Evolutionary conservation across 2,329 filamentous ascomycete genomes (phyloP), one percentile per base, ranked within the genome.

Genomic region (Sporothrix curviconia): DNA sequence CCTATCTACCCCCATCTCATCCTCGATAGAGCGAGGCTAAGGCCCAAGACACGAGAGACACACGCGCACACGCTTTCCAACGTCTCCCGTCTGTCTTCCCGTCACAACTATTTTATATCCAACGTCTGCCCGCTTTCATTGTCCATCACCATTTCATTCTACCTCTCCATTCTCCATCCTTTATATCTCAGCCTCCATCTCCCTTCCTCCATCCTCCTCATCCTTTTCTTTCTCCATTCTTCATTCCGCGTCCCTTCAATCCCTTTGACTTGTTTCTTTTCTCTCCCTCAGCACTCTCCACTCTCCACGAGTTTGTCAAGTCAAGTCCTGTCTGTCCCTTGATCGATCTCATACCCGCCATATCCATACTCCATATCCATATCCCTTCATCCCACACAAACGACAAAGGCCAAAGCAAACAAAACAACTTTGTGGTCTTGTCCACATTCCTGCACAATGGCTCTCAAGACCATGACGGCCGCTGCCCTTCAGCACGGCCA

Each of bases 21-120:
- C 49, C 49, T 22, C 22, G n/a, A 15, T 39, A 9, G 32, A 24
- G 47, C n/a, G 37, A 28, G 25, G 19, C 17, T 17, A 24, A 51
- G 19, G 17, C 22, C 36, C 14, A 17, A 51, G 44, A 32, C 47
- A 36, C 7, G 17, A 32, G 34, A 37, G 47, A 50, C 32, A 37
- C 25, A 17, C 47, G 37, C 47, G 37, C 47, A 22, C 32, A 50
- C 46, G 22, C 32, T 24, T 19, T 24, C 46, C 22, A 34, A 44
- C 28, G 51, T 40, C 32, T 25, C 44, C n/a, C 40, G 17, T 49
- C 50, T 49, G 32, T 12, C 15, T 15, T 34, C 49, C 25, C 34
- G 34, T 46, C 43, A 52, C 47, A 57, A 37, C 30, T 42, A 53
- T 52, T 57, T 57, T 58, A 58, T 58, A 54, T 58, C 42, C 55